Evolutionary conservation across 345 rosid genomes (phyloP), one percentile per base, ranked within the genome.

Genomic region (Carallia pectinifolia): DNA sequence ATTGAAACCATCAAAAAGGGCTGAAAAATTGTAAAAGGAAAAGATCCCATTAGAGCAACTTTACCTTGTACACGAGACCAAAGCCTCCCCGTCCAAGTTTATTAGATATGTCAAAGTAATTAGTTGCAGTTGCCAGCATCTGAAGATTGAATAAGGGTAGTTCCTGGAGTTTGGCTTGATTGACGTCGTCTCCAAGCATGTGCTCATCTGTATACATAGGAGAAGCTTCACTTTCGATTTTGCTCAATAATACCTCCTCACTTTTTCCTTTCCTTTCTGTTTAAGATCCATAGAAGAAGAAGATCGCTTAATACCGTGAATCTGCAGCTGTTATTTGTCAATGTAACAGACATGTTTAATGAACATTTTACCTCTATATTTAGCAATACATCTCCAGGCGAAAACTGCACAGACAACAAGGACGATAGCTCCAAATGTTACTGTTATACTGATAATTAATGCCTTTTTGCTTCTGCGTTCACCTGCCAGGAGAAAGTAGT

Each of bases 31-130:
- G 18, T 61, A 5, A 23, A 37, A 37, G 30, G 27, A 3, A 30
- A n/a, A 3, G 48, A 19, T 15, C 8, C 8, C 12, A 10, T 31
- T 2, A 5, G 33, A 47, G 4, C 23, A 18, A 12, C 31, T 34
- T 56, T 47, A 64, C 78, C 73, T 69, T 75, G 50, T 75, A 69
- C n/a, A 69, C 78, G 15, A 61, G 69, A 50, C 78, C 78, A 37
- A 69, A 75, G 27, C 78, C 78, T 12, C 78, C 78, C 47, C 69
- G 65, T 6, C 78, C 78, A 10, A 75, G 78, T 60, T 64, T 75
- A 67, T 75, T 64, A 15, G 40, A 12, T 29, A 7, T 5, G 38
- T 34, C n/a, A 38, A 73, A 73, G 54, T 66, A 38, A 34, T 67
- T 15, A 12, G 77, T 73, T 1, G 77, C 77, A 54, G 19, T n/a